Conservation (phyloP, 2,329 filamentous ascomycete species). For the Ophiostoma sp. region DNA sequence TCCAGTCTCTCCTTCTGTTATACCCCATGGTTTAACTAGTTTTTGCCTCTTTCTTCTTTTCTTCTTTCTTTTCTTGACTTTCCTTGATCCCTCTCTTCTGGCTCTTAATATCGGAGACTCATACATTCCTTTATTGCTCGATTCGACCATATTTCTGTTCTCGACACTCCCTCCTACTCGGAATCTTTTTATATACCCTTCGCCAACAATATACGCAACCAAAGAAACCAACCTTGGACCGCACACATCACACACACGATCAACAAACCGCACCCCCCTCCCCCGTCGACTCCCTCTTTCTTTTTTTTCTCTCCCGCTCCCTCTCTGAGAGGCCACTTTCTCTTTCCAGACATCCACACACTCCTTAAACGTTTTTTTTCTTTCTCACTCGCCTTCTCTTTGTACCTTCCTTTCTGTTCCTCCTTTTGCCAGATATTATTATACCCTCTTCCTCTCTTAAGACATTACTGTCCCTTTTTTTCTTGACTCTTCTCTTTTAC, state of each 20-base stretch:
- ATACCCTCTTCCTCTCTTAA: slow-evolving; percentile 12
- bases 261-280: slow-evolving; percentile 16
- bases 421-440: slow-evolving; percentile 17
- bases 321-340: slow-evolving; percentile 15
- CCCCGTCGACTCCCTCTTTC: background rate
- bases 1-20: slow-evolving; percentile 31
- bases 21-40: slow-evolving; percentile 44
- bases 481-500: background rate
- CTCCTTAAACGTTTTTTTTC: background rate
- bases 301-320: slow-evolving; percentile 8
- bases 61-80: slow-evolving; percentile 42
- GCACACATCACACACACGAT: slow-evolving; percentile 18
- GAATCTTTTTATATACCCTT: background rate
- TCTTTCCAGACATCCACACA: background rate
- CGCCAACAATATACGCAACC: background rate
- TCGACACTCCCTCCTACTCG: background rate
- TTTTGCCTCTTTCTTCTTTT: slow-evolving; percentile 36
- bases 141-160: background rate
- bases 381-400: background rate
- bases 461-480: background rate
- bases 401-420: slow-evolving; percentile 12
- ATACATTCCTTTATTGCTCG: slow-evolving; percentile 43
- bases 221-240: background rate
- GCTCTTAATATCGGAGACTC: slow-evolving; percentile 45
- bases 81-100: slow-evolving; percentile 5